These are phyloP conservation scores for Phenoliferia sp. DNA, from an alignment of 1,284 basidiomycete genomes.

Conservation along the genomic window DNA sequence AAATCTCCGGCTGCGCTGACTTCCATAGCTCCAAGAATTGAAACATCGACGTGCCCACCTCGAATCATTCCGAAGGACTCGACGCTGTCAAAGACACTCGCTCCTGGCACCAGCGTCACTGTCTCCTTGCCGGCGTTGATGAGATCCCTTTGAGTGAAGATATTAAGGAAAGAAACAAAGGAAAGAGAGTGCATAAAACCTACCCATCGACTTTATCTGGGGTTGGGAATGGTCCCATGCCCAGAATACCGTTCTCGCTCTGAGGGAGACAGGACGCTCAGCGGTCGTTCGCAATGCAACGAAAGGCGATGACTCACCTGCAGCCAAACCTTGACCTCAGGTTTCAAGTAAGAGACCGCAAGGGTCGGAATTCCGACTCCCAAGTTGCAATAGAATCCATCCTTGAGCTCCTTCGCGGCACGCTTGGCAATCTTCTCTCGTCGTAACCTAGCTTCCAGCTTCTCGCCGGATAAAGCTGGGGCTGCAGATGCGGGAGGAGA, in stretches of 20 bases:
- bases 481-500: neutral
- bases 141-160: neutral
- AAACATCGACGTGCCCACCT: neutral
- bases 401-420: constrained; percentile 1
- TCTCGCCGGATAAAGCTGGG: neutral
- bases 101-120: neutral
- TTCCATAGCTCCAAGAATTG: constrained; percentile 1
- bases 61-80: constrained; percentile 1
- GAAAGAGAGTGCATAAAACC: neutral
- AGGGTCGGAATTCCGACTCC: neutral
- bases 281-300: neutral
- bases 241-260: neutral
- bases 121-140: constrained; percentile 2
- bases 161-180: neutral
- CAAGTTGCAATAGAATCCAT: neutral
- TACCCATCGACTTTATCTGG: neutral
- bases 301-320: neutral
- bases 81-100: neutral
- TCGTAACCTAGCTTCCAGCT: neutral
- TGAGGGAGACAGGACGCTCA: neutral
- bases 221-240: neutral
- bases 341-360: neutral
- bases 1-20: neutral
- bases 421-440: neutral
- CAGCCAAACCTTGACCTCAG: neutral